Base-by-base conservation (phyloP, 306 rosid genomes). In the Vicia faba region DNA sequence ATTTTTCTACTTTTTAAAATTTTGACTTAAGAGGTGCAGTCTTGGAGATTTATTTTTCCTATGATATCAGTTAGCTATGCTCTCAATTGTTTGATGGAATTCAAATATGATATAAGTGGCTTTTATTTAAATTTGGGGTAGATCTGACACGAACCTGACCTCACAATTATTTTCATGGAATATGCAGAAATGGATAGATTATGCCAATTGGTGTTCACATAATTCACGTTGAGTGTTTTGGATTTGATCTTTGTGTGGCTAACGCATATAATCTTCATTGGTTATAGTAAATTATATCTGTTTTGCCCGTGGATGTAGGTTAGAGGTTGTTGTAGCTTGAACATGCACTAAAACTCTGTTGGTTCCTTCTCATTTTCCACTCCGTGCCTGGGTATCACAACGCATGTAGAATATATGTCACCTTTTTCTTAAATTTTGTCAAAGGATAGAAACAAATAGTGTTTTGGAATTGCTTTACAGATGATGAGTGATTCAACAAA, bases 401-500 rank as follows among this genome's bases (percentile, higher is more conserved):
- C 29, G 18, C 43, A 36, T 18, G 31, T 36, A 60, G 29, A 19
- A 39, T 66, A 25, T 48, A 33, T 41, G 19, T 38, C 26, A 11
- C 51, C 25, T 54, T 31, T 46, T 61, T 72, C 53, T 38, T 59
- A 19, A 64, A 49, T 59, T 19, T 64, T 45, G 57, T 49, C 38
- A 58, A 57, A 83, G 57, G 33, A 46, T 26, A 54, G 64, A 69
- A 72, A 40, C 53, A 67, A 75, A 28, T 29, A 5, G 9, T 66
- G 64, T 15, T 71, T 68, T 73, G 76, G 70, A 15, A 11, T 76
- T 74, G 40, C 77, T 77, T 83, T 72, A 46, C 89, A 92, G 98
- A 92, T 92, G 98, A 92, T 92, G 98, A 92, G 98, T 68, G 96
- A 92, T 87, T 92, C 98, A 44, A 92, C 98, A 73, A 92, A 92